Conservation (phyloP, 2,329 filamentous ascomycete species). For the Xylaria sp. region DNA sequence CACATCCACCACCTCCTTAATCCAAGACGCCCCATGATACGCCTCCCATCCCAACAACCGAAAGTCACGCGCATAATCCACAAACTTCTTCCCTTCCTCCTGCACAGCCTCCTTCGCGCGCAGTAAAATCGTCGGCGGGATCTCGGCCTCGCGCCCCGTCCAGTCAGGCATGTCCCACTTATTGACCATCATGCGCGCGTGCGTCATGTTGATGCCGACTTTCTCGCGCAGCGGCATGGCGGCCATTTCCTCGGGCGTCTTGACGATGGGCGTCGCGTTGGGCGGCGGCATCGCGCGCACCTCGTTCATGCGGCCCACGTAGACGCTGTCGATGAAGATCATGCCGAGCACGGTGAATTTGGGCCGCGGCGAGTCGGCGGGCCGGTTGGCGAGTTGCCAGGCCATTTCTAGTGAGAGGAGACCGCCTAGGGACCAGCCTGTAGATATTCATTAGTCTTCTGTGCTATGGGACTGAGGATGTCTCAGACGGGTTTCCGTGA, state of each 20-base stretch:
- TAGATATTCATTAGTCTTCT: not conserved
- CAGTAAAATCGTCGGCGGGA: conserved; percentile 42
- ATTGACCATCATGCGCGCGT: conserved; percentile 30
- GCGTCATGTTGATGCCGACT: conserved; percentile 31
- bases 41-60: conserved; percentile 44
- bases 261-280: conserved; percentile 24
- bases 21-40: conserved; percentile 40
- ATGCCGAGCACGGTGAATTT: conserved; percentile 43
- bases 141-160: conserved; percentile 19
- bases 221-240: conserved; percentile 31
- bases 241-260: conserved; percentile 26
- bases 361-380: conserved; percentile 20
- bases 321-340: conserved; percentile 49
- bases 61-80: conserved; percentile 43
- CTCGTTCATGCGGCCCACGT: conserved; percentile 26
- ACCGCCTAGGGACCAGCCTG: conserved; percentile 51
- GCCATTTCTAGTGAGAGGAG: conserved; percentile 48
- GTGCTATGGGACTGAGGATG: not conserved
- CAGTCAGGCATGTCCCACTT: conserved; percentile 27
- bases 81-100: conserved; percentile 22
- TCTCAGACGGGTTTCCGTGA: not conserved
- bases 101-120: conserved; percentile 38
- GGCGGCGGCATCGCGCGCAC: conserved; percentile 20
- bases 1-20: conserved; percentile 43
- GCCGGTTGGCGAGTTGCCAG: conserved; percentile 36